Percentiles rank a stretch among this genome's conserved stretches.
These are phyloP conservation scores for Pythium guiyangense DNA, from an alignment of 352 stramenopile species.

Conservation along the genomic window DNA sequence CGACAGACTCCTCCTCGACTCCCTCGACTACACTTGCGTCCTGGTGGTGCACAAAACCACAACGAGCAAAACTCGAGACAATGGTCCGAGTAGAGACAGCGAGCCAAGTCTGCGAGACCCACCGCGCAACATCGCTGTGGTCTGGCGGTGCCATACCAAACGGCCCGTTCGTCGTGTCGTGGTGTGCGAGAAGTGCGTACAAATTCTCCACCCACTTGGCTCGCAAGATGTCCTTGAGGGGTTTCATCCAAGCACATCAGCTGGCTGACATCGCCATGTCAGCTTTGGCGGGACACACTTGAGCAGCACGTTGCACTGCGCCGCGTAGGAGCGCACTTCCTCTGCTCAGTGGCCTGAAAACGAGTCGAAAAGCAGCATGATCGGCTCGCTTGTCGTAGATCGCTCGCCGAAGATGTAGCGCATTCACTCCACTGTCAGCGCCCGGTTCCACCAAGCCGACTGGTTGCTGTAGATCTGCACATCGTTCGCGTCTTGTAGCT, in stretches of 20 bases:
- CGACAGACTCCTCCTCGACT: no score
- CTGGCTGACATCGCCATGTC: constrained; percentile 18
- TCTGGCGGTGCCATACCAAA: constrained; percentile 3
- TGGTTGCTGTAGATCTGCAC: no score
- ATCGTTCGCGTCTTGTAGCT: no score
- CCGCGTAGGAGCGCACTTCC: constrained; percentile 17
- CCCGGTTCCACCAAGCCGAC: constrained; percentile 18
- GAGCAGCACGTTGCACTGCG: constrained; percentile 18
- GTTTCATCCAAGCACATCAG: constrained; percentile 24
- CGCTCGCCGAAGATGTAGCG: constrained; percentile 15
- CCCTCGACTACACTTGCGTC: background rate
- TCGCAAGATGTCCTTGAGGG: constrained; percentile 9
- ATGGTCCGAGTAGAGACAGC: background rate
- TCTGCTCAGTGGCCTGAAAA: constrained; percentile 26
- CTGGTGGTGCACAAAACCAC: background rate
- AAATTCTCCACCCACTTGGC: background rate
- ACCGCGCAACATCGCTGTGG: background rate
- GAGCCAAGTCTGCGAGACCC: constrained; percentile 1
- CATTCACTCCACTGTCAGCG: constrained; percentile 16
- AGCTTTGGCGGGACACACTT: constrained; percentile 13
- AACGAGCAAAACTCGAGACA: background rate
- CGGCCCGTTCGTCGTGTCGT: background rate
- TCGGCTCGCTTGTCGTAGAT: constrained; percentile 1
- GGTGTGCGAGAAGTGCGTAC: background rate
- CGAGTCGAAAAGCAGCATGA: constrained; percentile 26